Conservation (phyloP, 306 rosid species). For the Sicyos baderoa region DNA sequence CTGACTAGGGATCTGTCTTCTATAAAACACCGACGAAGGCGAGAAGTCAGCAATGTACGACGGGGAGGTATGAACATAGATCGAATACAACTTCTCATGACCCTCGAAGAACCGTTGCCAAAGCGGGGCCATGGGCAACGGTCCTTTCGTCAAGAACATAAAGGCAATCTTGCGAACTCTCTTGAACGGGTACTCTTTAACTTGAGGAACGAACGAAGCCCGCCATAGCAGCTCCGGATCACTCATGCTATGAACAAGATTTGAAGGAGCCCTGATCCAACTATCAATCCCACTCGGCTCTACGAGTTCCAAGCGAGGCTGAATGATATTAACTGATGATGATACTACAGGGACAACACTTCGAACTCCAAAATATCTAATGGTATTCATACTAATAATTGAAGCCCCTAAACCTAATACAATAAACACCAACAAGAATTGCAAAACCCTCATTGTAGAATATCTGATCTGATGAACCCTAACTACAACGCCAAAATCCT, state of each 20-base stretch:
- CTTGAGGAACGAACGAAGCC: slow-evolving; percentile 58
- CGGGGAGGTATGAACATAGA: slow-evolving; percentile 76
- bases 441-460: slow-evolving; percentile 60
- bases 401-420: slow-evolving; percentile 64
- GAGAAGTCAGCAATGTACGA: slow-evolving; percentile 49
- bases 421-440: slow-evolving; percentile 57
- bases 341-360: slow-evolving; percentile 36
- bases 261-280: slow-evolving; percentile 63
- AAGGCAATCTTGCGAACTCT: slow-evolving; percentile 89
- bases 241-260: slow-evolving; percentile 61
- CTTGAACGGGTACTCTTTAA: slow-evolving; percentile 52
- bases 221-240: slow-evolving; percentile 79
- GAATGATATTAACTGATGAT: slow-evolving; percentile 30
- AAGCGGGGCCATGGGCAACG: slow-evolving; percentile 82
- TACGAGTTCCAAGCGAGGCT: slow-evolving; percentile 40
- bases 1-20: slow-evolving; percentile 91
- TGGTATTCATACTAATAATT: slow-evolving; percentile 59
- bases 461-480: slow-evolving; percentile 49
- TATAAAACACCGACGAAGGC: slow-evolving; percentile 60
- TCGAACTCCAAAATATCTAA: slow-evolving; percentile 54
- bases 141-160: slow-evolving; percentile 97
- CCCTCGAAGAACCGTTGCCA: slow-evolving; percentile 87
- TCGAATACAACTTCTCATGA: slow-evolving; percentile 51
- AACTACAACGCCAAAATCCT: slow-evolving; percentile 40
- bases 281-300: slow-evolving; percentile 43